Conservation (phyloP, 75 land plant genomes). For the Picea glauca region DNA sequence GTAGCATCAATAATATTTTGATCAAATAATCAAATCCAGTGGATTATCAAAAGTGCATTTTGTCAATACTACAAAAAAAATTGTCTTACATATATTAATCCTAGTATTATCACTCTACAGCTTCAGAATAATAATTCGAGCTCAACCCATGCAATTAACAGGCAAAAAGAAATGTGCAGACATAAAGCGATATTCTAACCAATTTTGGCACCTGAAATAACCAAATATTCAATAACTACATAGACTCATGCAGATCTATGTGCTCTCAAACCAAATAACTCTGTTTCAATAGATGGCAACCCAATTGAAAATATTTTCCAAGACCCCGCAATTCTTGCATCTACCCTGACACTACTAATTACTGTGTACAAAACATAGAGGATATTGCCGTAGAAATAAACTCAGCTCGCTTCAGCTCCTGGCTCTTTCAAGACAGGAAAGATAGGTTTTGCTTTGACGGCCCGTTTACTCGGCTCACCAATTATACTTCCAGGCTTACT, state of each 20-base stretch:
- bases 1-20: no score
- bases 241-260: neutral
- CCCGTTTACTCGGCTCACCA: neutral
- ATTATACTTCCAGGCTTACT: neutral
- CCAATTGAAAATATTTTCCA: neutral
- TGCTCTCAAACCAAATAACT: neutral
- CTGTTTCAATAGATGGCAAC: neutral
- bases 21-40: no score
- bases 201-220: neutral
- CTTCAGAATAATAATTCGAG: no score
- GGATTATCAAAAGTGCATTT: no score
- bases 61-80: no score
- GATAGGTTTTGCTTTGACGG: neutral
- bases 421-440: neutral
- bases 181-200: neutral
- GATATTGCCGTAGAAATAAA: neutral
- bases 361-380: neutral
- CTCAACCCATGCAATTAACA: no score
- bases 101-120: no score
- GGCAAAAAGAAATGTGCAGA: no score
- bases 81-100: no score
- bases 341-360: neutral
- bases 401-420: neutral
- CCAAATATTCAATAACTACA: neutral
- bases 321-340: neutral